A percentile compares a stretch with the other conserved stretches of the same genome.
phyloP scores from a whole-genome alignment of 176 grass and related monocot genomes.

The Cymbopogon citratus region DNA sequence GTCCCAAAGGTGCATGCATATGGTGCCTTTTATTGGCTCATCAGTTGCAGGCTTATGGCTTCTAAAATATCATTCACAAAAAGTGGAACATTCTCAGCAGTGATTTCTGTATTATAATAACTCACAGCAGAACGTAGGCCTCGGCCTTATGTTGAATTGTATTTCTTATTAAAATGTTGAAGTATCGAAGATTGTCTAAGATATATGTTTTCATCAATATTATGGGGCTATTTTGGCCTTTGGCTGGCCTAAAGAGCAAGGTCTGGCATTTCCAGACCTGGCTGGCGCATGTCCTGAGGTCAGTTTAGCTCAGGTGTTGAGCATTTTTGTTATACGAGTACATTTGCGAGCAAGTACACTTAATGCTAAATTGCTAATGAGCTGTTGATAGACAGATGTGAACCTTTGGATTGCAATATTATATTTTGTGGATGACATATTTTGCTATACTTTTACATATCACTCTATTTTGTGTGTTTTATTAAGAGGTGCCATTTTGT shows the following conservation, averaged over 20 bases:
- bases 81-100: not conserved
- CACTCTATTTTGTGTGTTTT: not conserved
- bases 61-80: not conserved
- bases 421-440: not conserved
- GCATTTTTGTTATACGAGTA: not conserved
- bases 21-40: not conserved
- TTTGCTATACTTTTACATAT: not conserved
- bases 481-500: not conserved
- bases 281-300: not conserved
- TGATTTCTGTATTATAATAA: no score
- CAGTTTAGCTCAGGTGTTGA: not conserved
- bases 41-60: not conserved
- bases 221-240: not conserved
- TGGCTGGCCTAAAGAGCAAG: not conserved
- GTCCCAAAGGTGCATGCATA: not conserved
- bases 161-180: not conserved
- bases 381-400: not conserved
- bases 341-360: not conserved
- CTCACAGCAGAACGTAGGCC: not conserved
- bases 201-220: not conserved
- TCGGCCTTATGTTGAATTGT: not conserved
- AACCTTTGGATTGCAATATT: not conserved
- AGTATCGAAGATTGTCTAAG: not conserved
- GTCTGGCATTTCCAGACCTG: not conserved
- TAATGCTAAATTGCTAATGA: not conserved